A percentile compares a stretch with the other conserved stretches of the same genome.
Evolutionary conservation across 352 stramenopile genomes (phyloP).

Genomic region (Pythium folliculosum): DNA sequence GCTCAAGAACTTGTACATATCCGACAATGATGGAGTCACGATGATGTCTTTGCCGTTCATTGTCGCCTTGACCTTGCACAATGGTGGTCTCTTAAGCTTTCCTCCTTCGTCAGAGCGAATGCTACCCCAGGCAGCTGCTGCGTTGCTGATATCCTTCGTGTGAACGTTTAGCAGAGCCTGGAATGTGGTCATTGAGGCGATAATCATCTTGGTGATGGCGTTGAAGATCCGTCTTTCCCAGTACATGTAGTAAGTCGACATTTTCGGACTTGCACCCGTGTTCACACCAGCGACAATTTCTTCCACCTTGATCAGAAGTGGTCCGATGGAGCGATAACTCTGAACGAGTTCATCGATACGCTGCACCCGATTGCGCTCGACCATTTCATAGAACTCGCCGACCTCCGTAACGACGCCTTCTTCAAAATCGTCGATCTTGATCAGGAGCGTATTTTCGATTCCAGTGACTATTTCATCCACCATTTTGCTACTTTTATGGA

Average conservation of each 20-base stretch:
- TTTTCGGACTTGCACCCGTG: constrained; percentile 86
- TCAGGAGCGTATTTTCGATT: constrained; percentile 92
- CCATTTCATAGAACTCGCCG: constrained; percentile 92
- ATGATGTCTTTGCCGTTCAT: constrained; percentile 96
- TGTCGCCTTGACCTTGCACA: constrained; percentile 93
- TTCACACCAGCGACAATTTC: constrained; percentile 94
- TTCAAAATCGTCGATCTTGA: constrained; percentile 92
- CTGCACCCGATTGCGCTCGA: constrained; percentile 91
- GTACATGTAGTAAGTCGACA: constrained; percentile 96
- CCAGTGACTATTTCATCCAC: constrained; percentile 92
- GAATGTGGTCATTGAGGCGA: constrained; percentile 94
- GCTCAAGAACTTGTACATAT: constrained; percentile 96
- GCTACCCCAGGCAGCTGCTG: constrained; percentile 42
- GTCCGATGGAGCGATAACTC: constrained; percentile 93
- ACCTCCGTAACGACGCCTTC: constrained; percentile 90
- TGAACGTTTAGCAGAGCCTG: constrained; percentile 91
- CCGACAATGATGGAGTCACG: constrained; percentile 90
- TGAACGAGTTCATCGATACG: constrained; percentile 92
- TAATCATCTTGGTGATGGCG: constrained; percentile 96
- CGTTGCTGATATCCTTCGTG: constrained; percentile 80
- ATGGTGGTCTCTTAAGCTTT: constrained; percentile 80
- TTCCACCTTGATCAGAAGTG: constrained; percentile 95
- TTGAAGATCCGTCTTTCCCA: constrained; percentile 97
- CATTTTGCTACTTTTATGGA: constrained; percentile 95
- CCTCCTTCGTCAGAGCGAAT: constrained; percentile 52